Percentiles rank a stretch among this genome's conserved stretches.
Conservation (phyloP, 805 yeast genomes). For the Nakazawaea siamensis region DNA sequence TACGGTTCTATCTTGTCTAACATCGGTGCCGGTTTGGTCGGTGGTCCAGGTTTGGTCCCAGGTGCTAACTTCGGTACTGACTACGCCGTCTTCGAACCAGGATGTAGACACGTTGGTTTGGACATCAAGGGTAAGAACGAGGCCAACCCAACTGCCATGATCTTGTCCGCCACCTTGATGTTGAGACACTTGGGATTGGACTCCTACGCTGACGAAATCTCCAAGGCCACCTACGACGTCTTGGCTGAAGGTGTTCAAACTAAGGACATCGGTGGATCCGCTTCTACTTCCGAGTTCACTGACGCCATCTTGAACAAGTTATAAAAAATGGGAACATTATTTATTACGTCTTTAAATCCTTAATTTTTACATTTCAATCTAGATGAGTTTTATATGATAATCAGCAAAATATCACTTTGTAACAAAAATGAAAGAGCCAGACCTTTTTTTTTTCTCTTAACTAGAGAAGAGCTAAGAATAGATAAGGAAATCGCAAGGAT, state of each 20-base stretch:
- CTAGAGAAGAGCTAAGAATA: no score
- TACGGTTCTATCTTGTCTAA: constrained; percentile 96
- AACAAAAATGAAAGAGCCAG: no score
- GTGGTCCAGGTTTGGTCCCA: constrained; percentile 98
- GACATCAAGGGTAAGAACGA: constrained; percentile 91
- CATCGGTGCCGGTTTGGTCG: constrained; percentile 95
- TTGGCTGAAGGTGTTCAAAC: constrained; percentile 85
- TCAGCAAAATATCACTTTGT: no score
- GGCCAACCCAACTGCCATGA: constrained; percentile 98
- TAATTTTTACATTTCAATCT: neutral
- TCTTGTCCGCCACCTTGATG: constrained; percentile 83
- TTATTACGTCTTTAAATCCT: neutral
- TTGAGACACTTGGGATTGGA: constrained; percentile 91
- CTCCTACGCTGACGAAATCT: constrained; percentile 75
- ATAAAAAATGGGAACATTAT: constrained; percentile 81
- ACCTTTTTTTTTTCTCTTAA: neutral
- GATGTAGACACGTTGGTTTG: constrained; percentile 98
- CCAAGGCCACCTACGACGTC: constrained; percentile 84
- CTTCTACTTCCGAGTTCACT: constrained; percentile 91
- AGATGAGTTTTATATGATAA: no score
- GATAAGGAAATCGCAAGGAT: no score
- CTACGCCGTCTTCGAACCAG: constrained; percentile 97
- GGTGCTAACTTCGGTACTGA: constrained; percentile 98
- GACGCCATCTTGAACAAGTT: constrained; percentile 78
- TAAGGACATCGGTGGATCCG: constrained; percentile 84